Evolutionary conservation across 169 alveolate species (phyloP), one percentile per base, ranked within the genome.

Genomic region (Cryptosporidium felis): DNA sequence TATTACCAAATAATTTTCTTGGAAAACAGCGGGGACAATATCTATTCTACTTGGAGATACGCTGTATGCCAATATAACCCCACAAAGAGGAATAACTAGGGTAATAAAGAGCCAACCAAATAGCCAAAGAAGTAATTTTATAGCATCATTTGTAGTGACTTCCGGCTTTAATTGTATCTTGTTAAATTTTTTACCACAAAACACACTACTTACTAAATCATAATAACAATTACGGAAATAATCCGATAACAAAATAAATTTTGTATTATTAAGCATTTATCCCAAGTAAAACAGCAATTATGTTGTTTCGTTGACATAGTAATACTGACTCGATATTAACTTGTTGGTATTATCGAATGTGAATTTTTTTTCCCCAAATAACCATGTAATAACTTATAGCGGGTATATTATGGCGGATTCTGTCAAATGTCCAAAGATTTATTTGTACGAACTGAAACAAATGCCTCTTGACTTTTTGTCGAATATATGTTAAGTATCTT

Each of bases 21-120:
- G 60, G 46, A 53, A 53, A 32, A 74, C 14, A 14, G 85, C 85
- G n/a, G 85, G 85, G 14, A 74, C 44, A 2, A 74, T 53, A 30
- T 74, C 85, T 12, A 74, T 53, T 38, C 65, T 47, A 34, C 67
- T 74, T 12, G 85, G 85, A 2, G 85, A 74, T 3, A 74, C 14
- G 38, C 58, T 36, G 42, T 53, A 74, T 14, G 53, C 67, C n/a
- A 74, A 41, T 28, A 49, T 53, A 8, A 74, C 56, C 14, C 85
- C 85, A 56, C 85, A 74, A 8, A 74, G 40, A 23, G 85, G 85
- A 12, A 74, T 34, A 38, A 47, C 16, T 23, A 74, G 32, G 40
- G 85, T 53, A 40, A 74, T 49, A 5, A 36, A 18, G n/a, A 53
- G 28, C 85, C 85, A 74, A 1, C 85, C 49, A n/a, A 74, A 46